A percentile compares a stretch with the other conserved stretches of the same genome.
Evolutionary conservation across 768 basidiomycete species (phyloP).

Genomic region (Leccinum longicurvipes): DNA sequence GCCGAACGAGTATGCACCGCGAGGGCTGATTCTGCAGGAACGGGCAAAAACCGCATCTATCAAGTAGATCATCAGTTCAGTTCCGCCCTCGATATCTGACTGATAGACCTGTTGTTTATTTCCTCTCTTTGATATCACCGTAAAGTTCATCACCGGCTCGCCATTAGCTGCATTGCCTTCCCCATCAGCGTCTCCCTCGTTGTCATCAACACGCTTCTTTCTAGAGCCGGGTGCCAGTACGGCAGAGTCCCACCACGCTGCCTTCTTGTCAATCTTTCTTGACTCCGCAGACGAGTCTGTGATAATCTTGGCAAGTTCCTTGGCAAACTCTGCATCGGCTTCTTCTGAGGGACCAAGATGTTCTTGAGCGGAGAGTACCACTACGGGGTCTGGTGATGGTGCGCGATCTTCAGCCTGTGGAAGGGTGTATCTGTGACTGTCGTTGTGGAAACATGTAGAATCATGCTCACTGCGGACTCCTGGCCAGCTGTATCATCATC

Average conservation of each 20-base stretch:
- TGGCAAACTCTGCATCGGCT: conserved; percentile 90
- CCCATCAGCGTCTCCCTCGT: conserved; percentile 48
- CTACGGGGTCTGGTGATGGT: conserved; percentile 78
- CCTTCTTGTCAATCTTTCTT: conserved; percentile 84
- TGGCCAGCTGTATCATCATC: conserved; percentile 50
- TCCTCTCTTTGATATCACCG: conserved; percentile 87
- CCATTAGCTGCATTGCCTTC: conserved; percentile 31
- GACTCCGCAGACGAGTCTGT: conserved; percentile 82
- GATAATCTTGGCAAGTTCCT: conserved; percentile 93
- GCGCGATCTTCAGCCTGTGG: conserved; percentile 59
- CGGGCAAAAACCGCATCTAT: conserved; percentile 82
- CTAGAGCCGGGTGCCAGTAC: conserved; percentile 64
- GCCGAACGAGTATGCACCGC: conserved; percentile 90
- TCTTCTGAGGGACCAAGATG: conserved; percentile 81
- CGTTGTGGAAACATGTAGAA: not conserved
- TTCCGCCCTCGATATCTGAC: conserved; percentile 3
- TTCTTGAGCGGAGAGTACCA: conserved; percentile 71
- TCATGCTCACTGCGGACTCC: conserved; percentile 51
- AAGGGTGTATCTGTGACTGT: not conserved
- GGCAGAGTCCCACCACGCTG: conserved; percentile 87
- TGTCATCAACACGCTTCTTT: conserved; percentile 64
- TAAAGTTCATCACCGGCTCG: conserved; percentile 78
- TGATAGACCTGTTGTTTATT: conserved; percentile 78
- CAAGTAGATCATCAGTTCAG: conserved; percentile 7
- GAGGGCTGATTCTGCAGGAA: conserved; percentile 83